Conservation (phyloP, 768 basidiomycete species). For the Phylloporus sp. region DNA sequence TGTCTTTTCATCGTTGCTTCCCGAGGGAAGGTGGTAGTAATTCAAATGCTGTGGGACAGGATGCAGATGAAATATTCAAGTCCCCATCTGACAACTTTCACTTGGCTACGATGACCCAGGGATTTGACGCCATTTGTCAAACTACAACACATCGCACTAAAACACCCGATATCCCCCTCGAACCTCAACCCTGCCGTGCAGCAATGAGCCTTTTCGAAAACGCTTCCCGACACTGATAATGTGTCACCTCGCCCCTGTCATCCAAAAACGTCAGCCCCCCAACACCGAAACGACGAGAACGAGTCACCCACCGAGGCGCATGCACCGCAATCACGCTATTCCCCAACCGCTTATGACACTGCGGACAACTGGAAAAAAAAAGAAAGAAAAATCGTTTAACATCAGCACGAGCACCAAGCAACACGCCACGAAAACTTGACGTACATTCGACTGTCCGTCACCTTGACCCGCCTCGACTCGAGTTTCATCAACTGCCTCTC, state of each 20-base stretch:
- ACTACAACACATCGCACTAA: too few species aligned
- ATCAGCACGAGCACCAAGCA: not conserved
- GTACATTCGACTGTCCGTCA: slow-evolving; percentile 90
- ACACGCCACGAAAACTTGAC: slow-evolving; percentile 32
- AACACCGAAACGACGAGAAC: not conserved
- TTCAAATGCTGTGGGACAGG: too few species aligned
- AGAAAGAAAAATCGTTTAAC: too few species aligned
- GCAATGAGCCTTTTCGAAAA: slow-evolving; percentile 59
- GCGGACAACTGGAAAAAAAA: slow-evolving; percentile 68
- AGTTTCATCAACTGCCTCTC: slow-evolving; percentile 68
- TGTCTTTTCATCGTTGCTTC: too few species aligned
- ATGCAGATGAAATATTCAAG: too few species aligned
- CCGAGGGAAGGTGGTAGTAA: too few species aligned
- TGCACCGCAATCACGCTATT: slow-evolving; percentile 93
- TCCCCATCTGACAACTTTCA: too few species aligned
- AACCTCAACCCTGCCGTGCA: slow-evolving; percentile 13
- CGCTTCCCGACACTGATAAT: slow-evolving; percentile 89
- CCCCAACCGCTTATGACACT: slow-evolving; percentile 91
- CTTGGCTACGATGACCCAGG: too few species aligned
- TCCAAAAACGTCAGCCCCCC: not conserved
- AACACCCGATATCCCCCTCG: not conserved
- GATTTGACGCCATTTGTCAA: too few species aligned
- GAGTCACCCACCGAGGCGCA: slow-evolving; percentile 60
- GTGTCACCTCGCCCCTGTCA: slow-evolving; percentile 87
- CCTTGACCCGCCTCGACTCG: slow-evolving; percentile 77